Percentiles rank a stretch among this genome's conserved stretches.
phyloP scores from a whole-genome alignment of 768 basidiomycete genomes.

The Pisolithus marmoratus region DNA sequence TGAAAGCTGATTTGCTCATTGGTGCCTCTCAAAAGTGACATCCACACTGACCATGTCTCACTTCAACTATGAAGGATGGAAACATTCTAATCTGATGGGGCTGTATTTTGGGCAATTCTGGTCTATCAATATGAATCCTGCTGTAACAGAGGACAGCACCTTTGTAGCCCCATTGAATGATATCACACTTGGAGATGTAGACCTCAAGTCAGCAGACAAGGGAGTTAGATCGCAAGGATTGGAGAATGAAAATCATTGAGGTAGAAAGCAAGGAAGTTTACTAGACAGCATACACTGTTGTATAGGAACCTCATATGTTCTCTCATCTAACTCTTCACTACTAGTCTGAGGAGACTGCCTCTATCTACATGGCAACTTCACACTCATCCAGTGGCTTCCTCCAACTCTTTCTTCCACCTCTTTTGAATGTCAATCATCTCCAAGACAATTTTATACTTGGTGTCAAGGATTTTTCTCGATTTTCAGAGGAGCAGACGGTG shows the following conservation, averaged over 20 bases:
- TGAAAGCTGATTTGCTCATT: no score
- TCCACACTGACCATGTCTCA: conserved; percentile 66
- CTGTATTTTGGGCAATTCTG: conserved; percentile 68
- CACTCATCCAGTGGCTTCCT: conserved; percentile 39
- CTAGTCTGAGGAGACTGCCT: no score
- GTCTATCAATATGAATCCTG: no score
- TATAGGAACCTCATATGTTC: background rate
- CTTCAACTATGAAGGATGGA: conserved; percentile 76
- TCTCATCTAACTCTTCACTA: no score
- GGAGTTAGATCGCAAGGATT: conserved; percentile 65
- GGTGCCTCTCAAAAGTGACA: no score
- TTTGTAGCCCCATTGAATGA: conserved; percentile 10
- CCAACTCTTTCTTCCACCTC: conserved; percentile 78
- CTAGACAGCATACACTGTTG: background rate
- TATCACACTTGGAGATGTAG: conserved; percentile 48
- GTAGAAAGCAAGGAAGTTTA: conserved; percentile 47
- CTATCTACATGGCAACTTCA: background rate
- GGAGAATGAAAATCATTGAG: conserved; percentile 65
- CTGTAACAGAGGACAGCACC: conserved; percentile 25
- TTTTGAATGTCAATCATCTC: conserved; percentile 90
- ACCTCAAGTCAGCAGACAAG: conserved; percentile 68
- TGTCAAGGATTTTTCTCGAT: conserved; percentile 77
- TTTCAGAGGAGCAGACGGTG: conserved; percentile 51
- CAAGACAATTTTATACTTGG: conserved; percentile 90
- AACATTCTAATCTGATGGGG: conserved; percentile 86